Base-by-base conservation (phyloP, 2,329 filamentous ascomycete genomes). In the Claviceps fusiformis region DNA sequence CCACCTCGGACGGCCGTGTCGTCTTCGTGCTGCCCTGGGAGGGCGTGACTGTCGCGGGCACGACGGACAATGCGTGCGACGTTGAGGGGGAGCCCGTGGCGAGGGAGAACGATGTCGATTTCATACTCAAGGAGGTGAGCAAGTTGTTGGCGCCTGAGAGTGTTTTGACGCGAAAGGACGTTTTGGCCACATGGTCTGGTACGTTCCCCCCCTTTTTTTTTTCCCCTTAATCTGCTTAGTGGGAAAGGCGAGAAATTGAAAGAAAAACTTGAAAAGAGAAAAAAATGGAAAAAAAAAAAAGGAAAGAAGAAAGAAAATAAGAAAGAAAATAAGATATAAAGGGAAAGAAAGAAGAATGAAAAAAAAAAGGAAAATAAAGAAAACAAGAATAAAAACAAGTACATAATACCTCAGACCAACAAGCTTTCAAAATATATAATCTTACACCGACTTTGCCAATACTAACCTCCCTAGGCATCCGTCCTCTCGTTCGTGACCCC, bases 11-110 rank as follows among this genome's bases (percentile, higher is more conserved):
- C 63, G 87, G 87, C n/a, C 82, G 87, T 64, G 87, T 93, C 59
- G 87, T 93, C 63, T 93, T 93, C 75, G 89, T 93, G 68, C 75
- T 93, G 53, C 87, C 87, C 8, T 93, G 87, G 87, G 85, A 92
- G 69, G 87, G 87, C 54, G 88, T 88, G 73, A 92, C 88, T 7
- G 87, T 93, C 58, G 87, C 88, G 52, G 87, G 87, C 61, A 92
- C 87, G 15, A 93, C 87, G 3, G 87, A 93, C 63, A 83, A 83
- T 56, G 82, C 86, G 3, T 86, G 85, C 55, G 71, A 76, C 19
- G 82, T 93, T 60, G 79, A 80, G 57, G 74, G 75, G 54, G 80
- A 89, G 63, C 88, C 88, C 3, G 72, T 89, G 33, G 85, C 88
- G 6, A 82, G 83, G 52, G 83, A 89, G 66, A 75, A 87, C 59